Conservation (phyloP, 2,329 filamentous ascomycete species). For the Aspergillus ibericus region DNA sequence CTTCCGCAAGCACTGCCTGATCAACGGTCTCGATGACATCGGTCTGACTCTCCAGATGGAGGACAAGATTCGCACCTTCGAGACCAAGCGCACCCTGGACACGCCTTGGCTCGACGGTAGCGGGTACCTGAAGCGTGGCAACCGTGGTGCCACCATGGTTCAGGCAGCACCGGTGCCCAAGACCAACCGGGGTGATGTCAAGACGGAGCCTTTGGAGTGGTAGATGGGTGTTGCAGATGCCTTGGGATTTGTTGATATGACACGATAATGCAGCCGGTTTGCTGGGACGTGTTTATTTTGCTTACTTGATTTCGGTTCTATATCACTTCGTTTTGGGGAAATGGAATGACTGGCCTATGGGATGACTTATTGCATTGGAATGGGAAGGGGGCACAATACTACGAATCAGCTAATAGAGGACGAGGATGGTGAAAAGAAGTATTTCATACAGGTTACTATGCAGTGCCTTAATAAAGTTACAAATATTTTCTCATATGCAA, state of each 20-base stretch:
- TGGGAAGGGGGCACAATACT: not conserved
- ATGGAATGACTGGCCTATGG: not conserved
- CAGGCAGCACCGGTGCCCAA: constrained; percentile 72
- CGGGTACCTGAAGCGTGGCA: constrained; percentile 67
- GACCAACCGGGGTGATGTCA: constrained; percentile 82
- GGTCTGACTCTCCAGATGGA: constrained; percentile 91
- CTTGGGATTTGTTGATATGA: not conserved
- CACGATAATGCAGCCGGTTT: not conserved
- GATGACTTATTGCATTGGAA: not conserved
- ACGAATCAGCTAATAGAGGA: not conserved
- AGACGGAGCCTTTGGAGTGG: constrained; percentile 88
- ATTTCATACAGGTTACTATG: too few species aligned
- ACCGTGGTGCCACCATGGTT: constrained; percentile 59
- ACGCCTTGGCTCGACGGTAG: constrained; percentile 91
- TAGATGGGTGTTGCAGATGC: constrained; percentile 45
- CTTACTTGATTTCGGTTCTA: constrained; percentile 3
- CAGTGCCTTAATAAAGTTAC: too few species aligned
- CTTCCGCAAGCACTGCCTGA: constrained; percentile 90
- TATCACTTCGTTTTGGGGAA: constrained; percentile 33
- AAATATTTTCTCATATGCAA: too few species aligned
- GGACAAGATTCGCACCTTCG: constrained; percentile 81
- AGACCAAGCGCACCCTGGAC: constrained; percentile 70
- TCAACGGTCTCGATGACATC: constrained; percentile 95
- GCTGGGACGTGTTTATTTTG: not conserved
- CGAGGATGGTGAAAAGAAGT: not conserved